Base-by-base conservation (phyloP, 2,329 filamentous ascomycete genomes). In the Pseudogymnoascus sp. region DNA sequence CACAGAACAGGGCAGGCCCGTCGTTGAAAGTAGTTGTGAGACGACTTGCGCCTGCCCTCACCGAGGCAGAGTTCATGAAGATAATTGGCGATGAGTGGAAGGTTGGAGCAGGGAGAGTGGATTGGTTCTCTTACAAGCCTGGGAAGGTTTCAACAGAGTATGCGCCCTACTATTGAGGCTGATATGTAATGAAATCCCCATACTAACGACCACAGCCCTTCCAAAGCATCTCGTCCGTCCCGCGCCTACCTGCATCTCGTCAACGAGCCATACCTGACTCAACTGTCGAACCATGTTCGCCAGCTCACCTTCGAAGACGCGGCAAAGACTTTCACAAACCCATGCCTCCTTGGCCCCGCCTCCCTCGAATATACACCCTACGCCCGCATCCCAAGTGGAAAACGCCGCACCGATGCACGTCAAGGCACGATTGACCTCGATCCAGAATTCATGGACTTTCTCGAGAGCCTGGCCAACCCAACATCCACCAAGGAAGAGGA, bases 341-440 rank as follows among this genome's bases (percentile, higher is more conserved):
- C 88, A 1, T 87, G 87, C 25, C 83, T 97, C 1, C 79, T 95
- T 62, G 89, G 90, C 0, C 90, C 89, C 1, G 93, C 95, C 0
- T 83, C 83, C 4, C 79, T 97, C 59, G 93, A 96, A 71, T 90
- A 90, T 70, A 86, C 93, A 16, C 84, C 89, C 0, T 96, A 93
- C 77, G 90, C 91, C 67, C 93, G 93, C 70, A 84, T 91, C 1
- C 91, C 93, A 1, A 85, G 84, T 64, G 84, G 81, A 37, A 91
- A 90, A 73, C 84, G 85, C 59, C 87, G 91, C 35, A 84, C 86
- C 61, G 95, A 99, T 78, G 86, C 87, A 61, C 87, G 93, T 12
- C 91, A 96, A 73, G 95, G 93, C 61, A 96, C 92, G 2, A 97
- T 99, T 68, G 95, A 99, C 70, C 92, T 96, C 73, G 95, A 99